Evolutionary conservation across 2,329 filamentous ascomycete species (phyloP).

Genomic region (Chaetomiaceae sp.): DNA sequence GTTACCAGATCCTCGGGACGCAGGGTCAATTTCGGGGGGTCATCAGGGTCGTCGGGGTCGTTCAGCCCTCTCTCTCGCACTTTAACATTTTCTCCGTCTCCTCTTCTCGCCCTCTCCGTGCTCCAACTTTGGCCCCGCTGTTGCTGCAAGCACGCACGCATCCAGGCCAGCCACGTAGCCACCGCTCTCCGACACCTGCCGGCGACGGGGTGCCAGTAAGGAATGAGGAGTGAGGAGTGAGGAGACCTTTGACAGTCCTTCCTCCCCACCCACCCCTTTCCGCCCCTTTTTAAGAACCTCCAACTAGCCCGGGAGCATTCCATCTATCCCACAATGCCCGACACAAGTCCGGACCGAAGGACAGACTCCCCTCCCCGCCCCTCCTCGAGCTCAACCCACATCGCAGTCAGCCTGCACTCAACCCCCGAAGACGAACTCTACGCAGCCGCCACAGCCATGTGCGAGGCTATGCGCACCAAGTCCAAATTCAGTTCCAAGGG

Average conservation of each 20-base stretch:
- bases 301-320: background rate
- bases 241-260: too few relatives aligned
- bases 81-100: background rate
- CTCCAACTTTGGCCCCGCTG: background rate
- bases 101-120: background rate
- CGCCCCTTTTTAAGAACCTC: too few relatives aligned
- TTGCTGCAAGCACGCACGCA: too few relatives aligned
- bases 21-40: too few relatives aligned
- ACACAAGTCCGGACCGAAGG: background rate
- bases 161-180: background rate
- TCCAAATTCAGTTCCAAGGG: background rate
- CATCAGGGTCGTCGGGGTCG: background rate
- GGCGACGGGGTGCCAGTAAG: too few relatives aligned
- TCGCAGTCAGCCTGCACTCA: constrained; percentile 11
- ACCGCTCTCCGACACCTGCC: background rate
- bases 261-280: too few relatives aligned
- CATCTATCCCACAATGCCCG: background rate
- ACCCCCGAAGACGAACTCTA: constrained; percentile 20
- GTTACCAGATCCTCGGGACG: constrained; percentile 19
- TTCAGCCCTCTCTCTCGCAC: background rate
- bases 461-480: background rate
- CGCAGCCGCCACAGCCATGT: constrained; percentile 9
- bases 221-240: too few relatives aligned
- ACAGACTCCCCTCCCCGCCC: constrained; percentile 1
- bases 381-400: constrained; percentile 17